A percentile compares a stretch with the other conserved stretches of the same genome.
Evolutionary conservation across 2,329 filamentous ascomycete genomes (phyloP).

Genomic region (Trichoderma sp.): DNA sequence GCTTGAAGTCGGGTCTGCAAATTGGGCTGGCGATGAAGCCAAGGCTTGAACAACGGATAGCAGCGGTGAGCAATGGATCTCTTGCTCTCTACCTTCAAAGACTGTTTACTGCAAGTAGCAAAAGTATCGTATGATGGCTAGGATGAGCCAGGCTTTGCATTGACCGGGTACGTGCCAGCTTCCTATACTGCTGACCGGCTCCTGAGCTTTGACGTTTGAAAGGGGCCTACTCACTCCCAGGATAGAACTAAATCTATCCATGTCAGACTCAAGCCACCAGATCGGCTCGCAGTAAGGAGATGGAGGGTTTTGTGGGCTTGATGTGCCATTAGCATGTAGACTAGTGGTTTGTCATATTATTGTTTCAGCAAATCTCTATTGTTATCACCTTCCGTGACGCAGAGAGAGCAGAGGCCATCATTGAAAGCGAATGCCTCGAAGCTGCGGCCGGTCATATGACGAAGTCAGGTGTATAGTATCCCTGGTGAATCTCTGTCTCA

Average conservation of each 20-base stretch:
- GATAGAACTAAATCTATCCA: not conserved
- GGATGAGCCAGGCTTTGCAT: not conserved
- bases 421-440: not conserved
- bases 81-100: not conserved
- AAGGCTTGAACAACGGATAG: constrained; percentile 12
- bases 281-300: constrained; percentile 24
- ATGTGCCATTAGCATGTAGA: not conserved
- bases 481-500: not conserved
- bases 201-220: not conserved
- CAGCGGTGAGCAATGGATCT: constrained; percentile 21
- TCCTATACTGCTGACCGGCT: not conserved
- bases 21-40: constrained; percentile 13
- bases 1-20: constrained; percentile 16
- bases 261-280: constrained; percentile 10
- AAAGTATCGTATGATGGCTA: constrained; percentile 3
- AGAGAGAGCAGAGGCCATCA: not conserved
- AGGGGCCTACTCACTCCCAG: not conserved
- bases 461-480: not conserved
- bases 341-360: not conserved
- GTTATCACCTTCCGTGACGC: not conserved
- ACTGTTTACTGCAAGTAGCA: not conserved
- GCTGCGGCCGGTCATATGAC: not conserved
- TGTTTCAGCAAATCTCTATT: not conserved
- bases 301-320: constrained; percentile 4
- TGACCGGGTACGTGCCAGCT: not conserved